Evolutionary conservation across 257 asterid species (phyloP), one percentile per base, ranked within the genome.

Genomic region (Capsicum baccatum): DNA sequence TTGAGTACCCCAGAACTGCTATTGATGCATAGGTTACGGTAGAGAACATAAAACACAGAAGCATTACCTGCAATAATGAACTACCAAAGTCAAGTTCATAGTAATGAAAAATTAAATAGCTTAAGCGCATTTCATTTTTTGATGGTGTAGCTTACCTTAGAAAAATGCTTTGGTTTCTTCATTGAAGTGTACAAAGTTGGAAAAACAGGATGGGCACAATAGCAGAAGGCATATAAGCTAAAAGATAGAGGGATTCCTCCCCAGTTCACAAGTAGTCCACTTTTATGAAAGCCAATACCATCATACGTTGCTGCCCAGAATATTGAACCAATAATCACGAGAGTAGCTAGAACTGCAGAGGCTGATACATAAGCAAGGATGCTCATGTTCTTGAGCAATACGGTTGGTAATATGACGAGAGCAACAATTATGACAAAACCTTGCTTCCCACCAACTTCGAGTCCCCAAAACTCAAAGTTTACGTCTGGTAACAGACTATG

Each of bases 181-280:
- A 91, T 96, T n/a, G 99, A 96, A 69, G 92, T 92, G 88, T 96
- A 96, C 16, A 96, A 55, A 1, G 97, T 91, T 0, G 98, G 99
- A 21, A 96, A 96, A 90, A 96, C 98, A 0, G 99, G 99, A 87
- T 96, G 99, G 52, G 97, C 98, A 47, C 99, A 94, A 13, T 94
- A 96, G 70, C 99, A 96, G 81, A 94, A 96, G 17, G 98, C 92
- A 10, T 93, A 93, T 10, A 96, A 86, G 87, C 98, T 96, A 59
- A 92, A 85, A 33, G 98, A 96, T 3, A 93, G 92, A 0, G 98
- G 98, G 35, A 92, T 83, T 55, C 98, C 98, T 15, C 83, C 84
- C 83, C 83, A 83, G 62, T 91, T 88, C 3, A 93, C 11, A 70
- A 85, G 6, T 3, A 66, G 74, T 9, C 95, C 98, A 84, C 86